phyloP scores from a whole-genome alignment of 257 asterid species.

The Petunia secreta region DNA sequence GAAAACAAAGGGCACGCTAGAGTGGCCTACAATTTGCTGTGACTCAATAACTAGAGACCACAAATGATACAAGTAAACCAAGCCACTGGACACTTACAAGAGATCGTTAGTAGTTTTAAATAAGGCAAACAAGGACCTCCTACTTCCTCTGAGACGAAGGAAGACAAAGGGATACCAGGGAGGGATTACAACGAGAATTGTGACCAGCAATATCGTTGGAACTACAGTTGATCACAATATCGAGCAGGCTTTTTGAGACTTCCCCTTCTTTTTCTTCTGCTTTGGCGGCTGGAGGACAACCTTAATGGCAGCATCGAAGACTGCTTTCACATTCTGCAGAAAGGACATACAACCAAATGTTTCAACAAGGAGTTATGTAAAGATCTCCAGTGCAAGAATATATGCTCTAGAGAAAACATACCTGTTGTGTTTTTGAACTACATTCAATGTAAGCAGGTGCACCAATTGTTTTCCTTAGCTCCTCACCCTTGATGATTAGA shows the following conservation, averaged over 20 bases:
- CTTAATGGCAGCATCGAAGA: conserved; percentile 42
- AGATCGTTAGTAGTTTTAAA: conserved; percentile 14
- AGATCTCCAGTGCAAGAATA: not conserved
- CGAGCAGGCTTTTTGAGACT: conserved; percentile 37
- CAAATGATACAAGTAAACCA: conserved; percentile 21
- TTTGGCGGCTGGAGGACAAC: conserved; percentile 44
- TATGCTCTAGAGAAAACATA: conserved; percentile 24
- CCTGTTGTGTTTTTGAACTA: conserved; percentile 83
- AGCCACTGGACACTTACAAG: conserved; percentile 46
- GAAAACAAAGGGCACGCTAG: conserved; percentile 14
- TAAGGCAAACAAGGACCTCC: not conserved
- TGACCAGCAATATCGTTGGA: conserved; percentile 30
- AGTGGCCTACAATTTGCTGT: conserved; percentile 21
- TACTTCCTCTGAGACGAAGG: conserved; percentile 12
- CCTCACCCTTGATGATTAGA: conserved; percentile 62
- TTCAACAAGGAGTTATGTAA: not conserved
- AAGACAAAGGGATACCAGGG: not conserved
- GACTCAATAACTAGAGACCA: not conserved
- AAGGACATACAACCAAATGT: not conserved
- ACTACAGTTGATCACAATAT: conserved; percentile 34
- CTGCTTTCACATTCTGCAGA: conserved; percentile 39
- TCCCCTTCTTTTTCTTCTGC: conserved; percentile 36
- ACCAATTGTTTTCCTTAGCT: conserved; percentile 61
- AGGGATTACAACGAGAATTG: conserved; percentile 13
- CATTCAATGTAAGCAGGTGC: conserved; percentile 74